A percentile compares a stretch with the other conserved stretches of the same genome.
phyloP scores from a whole-genome alignment of 2,329 filamentous ascomycete species.

The Cladophialophora carrionii region DNA sequence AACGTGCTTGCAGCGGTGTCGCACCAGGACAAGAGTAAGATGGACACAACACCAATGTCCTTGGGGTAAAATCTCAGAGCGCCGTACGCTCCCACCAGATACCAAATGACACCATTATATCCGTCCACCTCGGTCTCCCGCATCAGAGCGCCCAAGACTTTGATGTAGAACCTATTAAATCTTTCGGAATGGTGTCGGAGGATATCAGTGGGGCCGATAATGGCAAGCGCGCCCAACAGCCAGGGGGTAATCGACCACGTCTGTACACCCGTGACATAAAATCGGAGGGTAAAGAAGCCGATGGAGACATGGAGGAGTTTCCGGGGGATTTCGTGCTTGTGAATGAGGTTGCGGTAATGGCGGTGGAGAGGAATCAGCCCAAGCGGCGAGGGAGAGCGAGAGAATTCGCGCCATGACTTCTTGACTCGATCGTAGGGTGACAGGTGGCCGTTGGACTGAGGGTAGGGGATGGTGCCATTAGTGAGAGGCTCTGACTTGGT shows the following conservation, averaged over 20 bases:
- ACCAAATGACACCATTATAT: conserved; percentile 97
- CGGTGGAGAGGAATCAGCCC: conserved; percentile 94
- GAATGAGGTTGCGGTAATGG: conserved; percentile 87
- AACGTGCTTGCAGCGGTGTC: conserved; percentile 96
- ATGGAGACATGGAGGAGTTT: conserved; percentile 95
- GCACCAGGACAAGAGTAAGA: conserved; percentile 93
- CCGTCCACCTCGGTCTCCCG: conserved; percentile 91
- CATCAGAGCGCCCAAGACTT: conserved; percentile 85
- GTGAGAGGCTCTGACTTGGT: conserved; percentile 45
- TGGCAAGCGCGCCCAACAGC: conserved; percentile 77
- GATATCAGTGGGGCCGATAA: conserved; percentile 79
- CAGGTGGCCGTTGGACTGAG: conserved; percentile 67
- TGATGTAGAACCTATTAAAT: conserved; percentile 87
- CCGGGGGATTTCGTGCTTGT: conserved; percentile 94
- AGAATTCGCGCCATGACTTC: conserved; percentile 78
- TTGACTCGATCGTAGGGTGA: conserved; percentile 66
- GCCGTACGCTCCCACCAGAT: conserved; percentile 85
- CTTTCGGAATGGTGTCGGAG: conserved; percentile 79
- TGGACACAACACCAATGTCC: conserved; percentile 85
- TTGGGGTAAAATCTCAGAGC: conserved; percentile 88
- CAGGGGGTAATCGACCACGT: conserved; percentile 78
- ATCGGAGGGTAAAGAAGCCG: conserved; percentile 85
- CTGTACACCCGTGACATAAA: conserved; percentile 81
- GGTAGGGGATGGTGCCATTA: conserved; percentile 44
- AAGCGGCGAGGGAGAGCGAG: conserved; percentile 86